These are phyloP conservation scores for Cladorrhinum sp. DNA, from an alignment of 2,329 filamentous ascomycete species.

Conservation along the genomic window DNA sequence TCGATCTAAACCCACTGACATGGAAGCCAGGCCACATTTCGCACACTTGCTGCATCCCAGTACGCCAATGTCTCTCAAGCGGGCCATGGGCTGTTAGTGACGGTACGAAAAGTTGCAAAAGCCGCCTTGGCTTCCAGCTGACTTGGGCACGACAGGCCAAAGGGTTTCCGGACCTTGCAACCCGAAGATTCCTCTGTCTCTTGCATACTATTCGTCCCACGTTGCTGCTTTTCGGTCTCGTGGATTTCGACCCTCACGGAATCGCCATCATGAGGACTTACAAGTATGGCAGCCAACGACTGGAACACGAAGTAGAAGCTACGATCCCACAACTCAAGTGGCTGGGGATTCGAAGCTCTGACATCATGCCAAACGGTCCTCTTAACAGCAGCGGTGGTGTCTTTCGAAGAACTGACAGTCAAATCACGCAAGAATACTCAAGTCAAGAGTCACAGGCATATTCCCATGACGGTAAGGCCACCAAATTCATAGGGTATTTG, in stretches of 20 bases:
- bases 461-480: slow-evolving; percentile 14
- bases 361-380: slow-evolving; percentile 32
- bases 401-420: slow-evolving; percentile 6
- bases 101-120: slow-evolving; percentile 42
- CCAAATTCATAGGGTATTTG: background rate
- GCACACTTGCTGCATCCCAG: slow-evolving; percentile 56
- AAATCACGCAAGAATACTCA: slow-evolving; percentile 12
- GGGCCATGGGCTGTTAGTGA: slow-evolving; percentile 64
- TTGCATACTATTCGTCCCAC: slow-evolving; percentile 47
- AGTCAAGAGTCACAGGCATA: slow-evolving; percentile 20
- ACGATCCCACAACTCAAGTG: slow-evolving; percentile 54
- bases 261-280: slow-evolving; percentile 72
- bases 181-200: slow-evolving; percentile 60
- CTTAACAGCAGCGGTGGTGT: background rate
- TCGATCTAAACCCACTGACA: slow-evolving; percentile 17
- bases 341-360: slow-evolving; percentile 57
- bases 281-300: slow-evolving; percentile 62
- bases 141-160: slow-evolving; percentile 58
- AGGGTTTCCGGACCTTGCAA: slow-evolving; percentile 75
- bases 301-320: slow-evolving; percentile 57
- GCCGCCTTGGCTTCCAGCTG: background rate
- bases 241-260: slow-evolving; percentile 77
- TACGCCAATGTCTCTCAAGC: slow-evolving; percentile 51
- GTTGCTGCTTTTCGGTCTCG: slow-evolving; percentile 60
- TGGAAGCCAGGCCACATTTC: slow-evolving; percentile 64